Evolutionary conservation across 495 filamentous ascomycete genomes (phyloP).

Genomic region (Friedmanniomyces simplex): DNA sequence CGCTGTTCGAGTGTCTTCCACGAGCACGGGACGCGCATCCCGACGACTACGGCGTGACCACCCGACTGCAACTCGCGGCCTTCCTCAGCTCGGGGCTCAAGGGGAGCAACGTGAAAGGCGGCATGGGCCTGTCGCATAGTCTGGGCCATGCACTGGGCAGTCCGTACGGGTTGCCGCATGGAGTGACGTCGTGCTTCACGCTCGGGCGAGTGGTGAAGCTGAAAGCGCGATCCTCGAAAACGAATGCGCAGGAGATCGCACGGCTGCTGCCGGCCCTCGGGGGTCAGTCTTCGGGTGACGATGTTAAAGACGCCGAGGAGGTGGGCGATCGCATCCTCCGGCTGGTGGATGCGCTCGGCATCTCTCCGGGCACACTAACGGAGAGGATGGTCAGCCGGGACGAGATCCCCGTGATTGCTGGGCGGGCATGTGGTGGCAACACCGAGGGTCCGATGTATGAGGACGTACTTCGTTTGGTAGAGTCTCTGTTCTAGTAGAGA

Average conservation of each 20-base stretch:
- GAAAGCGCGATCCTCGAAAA: conserved; percentile 21
- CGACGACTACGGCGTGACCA: conserved; percentile 17
- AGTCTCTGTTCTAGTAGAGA: not conserved
- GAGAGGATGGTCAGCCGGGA: not conserved
- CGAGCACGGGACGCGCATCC: conserved; percentile 17
- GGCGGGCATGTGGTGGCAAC: not conserved
- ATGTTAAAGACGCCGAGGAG: conserved; percentile 20
- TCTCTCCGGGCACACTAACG: not conserved
- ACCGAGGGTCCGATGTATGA: not conserved
- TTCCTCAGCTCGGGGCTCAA: conserved; percentile 6
- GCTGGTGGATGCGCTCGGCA: conserved; percentile 19
- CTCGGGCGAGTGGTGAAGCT: conserved; percentile 23
- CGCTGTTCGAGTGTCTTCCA: conserved; percentile 22
- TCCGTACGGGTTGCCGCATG: conserved; percentile 24
- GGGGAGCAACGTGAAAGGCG: conserved; percentile 8
- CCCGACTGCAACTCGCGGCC: no score
- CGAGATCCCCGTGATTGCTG: not conserved
- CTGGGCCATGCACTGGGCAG: conserved; percentile 25
- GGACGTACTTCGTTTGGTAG: not conserved
- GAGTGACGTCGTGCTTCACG: conserved; percentile 26
- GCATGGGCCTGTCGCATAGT: conserved; percentile 24
- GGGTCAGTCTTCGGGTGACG: conserved; percentile 18
- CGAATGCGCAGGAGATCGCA: conserved; percentile 24
- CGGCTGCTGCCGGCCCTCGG: conserved; percentile 23
- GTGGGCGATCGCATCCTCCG: conserved; percentile 19